These are phyloP conservation scores for Dentipellis sp. DNA, from an alignment of 768 basidiomycete genomes.

Conservation along the genomic window DNA sequence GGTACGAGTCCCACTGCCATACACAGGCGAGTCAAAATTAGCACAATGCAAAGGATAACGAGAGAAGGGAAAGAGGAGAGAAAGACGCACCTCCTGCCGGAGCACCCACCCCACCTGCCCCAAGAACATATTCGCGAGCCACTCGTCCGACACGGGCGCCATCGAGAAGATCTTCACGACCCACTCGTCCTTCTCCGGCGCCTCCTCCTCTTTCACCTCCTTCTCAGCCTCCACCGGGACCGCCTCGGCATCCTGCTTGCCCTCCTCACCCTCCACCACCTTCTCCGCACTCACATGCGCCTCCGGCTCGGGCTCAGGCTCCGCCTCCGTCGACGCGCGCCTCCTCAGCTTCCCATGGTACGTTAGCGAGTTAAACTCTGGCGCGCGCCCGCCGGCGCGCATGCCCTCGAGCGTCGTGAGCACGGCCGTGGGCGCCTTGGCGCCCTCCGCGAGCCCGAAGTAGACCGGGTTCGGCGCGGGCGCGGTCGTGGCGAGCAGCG, in stretches of 20 bases:
- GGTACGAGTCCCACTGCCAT: constrained; percentile 71
- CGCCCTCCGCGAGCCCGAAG: constrained; percentile 44
- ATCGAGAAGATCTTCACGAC: constrained; percentile 86
- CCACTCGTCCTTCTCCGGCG: constrained; percentile 33
- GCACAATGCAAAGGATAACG: neutral
- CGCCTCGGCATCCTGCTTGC: neutral
- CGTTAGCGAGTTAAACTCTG: constrained; percentile 82
- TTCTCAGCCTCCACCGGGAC: constrained; percentile 31
- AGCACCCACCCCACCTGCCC: constrained; percentile 71
- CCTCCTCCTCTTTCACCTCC: constrained; percentile 57
- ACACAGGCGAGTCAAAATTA: constrained; percentile 1
- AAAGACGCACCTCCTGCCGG: constrained; percentile 55
- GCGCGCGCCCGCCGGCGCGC: constrained; percentile 43
- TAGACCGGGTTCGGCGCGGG: constrained; percentile 52
- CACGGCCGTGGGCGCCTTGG: constrained; percentile 49
- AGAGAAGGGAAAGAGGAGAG: neutral
- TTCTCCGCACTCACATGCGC: constrained; percentile 32
- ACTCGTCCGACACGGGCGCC: constrained; percentile 51
- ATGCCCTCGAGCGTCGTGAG: constrained; percentile 65
- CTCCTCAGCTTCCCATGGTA: constrained; percentile 55
- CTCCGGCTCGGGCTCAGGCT: constrained; percentile 22
- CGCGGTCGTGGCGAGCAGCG: constrained; percentile 74
- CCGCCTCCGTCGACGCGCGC: constrained; percentile 16
- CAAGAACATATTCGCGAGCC: constrained; percentile 57
- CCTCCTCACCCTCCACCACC: constrained; percentile 60